phyloP scores from a whole-genome alignment of 179 eudicot genomes.

The Silene noctiflora region DNA sequence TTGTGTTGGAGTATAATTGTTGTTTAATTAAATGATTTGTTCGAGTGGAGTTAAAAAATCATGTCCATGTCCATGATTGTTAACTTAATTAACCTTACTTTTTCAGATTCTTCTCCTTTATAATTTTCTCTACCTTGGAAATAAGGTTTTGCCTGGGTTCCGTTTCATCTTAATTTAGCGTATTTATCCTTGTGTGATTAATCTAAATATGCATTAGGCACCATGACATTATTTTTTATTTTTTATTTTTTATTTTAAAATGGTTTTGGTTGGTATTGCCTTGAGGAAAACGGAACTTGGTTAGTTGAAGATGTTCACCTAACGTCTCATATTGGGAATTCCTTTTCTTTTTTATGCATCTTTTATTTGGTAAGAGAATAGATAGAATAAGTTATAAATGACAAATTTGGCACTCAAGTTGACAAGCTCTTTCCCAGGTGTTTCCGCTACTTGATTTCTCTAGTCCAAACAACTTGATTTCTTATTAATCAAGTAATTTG shows the following conservation, averaged over 20 bases:
- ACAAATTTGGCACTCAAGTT: neutral
- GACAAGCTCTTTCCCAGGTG: neutral
- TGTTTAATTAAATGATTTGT: too few relatives aligned
- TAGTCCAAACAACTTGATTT: neutral
- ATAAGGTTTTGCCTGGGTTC: too few relatives aligned
- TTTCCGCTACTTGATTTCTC: too few relatives aligned
- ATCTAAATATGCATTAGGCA: slow-evolving; percentile 12
- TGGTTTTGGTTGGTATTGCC: slow-evolving; percentile 7
- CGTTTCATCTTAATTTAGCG: too few relatives aligned
- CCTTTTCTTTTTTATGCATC: neutral
- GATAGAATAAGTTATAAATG: neutral
- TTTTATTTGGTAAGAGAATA: too few relatives aligned
- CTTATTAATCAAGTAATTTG: neutral
- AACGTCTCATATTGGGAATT: slow-evolving; percentile 15
- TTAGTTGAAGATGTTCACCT: slow-evolving; percentile 21
- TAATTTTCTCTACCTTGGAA: neutral
- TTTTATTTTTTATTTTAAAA: too few relatives aligned
- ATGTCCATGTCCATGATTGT: too few relatives aligned
- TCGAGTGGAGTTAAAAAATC: too few relatives aligned
- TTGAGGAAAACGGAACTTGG: slow-evolving; percentile 17
- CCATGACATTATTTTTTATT: neutral
- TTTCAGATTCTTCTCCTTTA: too few relatives aligned
- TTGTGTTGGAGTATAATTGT: neutral
- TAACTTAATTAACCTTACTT: too few relatives aligned
- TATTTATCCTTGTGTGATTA: too few relatives aligned